A percentile compares a stretch with the other conserved stretches of the same genome.
These are phyloP conservation scores for Coniosporium apollinis DNA, from an alignment of 495 filamentous ascomycete genomes.

Conservation along the genomic window DNA sequence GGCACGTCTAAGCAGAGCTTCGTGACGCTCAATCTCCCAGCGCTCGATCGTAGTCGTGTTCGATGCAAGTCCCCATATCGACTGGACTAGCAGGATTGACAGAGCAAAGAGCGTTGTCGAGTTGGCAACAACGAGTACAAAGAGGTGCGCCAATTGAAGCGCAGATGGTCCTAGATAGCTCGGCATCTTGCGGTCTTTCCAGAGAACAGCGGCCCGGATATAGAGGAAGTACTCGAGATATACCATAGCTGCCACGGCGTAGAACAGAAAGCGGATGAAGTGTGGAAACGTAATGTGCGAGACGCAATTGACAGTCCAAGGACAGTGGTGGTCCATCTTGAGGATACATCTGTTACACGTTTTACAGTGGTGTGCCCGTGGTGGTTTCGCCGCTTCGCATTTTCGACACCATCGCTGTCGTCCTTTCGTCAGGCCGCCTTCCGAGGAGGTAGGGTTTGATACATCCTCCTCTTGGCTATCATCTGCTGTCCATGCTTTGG, in stretches of 20 bases:
- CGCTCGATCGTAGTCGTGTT: constrained; percentile 79
- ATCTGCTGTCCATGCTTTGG: constrained; percentile 13
- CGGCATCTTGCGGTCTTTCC: constrained; percentile 48
- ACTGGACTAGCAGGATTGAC: constrained; percentile 43
- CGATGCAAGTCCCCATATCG: constrained; percentile 36
- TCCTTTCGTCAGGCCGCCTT: constrained; percentile 9
- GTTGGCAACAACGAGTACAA: constrained; percentile 44
- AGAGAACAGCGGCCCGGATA: constrained; percentile 43
- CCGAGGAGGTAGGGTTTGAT: too few relatives aligned
- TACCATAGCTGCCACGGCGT: constrained; percentile 49
- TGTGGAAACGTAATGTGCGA: constrained; percentile 80
- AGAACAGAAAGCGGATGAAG: constrained; percentile 77
- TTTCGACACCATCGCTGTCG: constrained; percentile 65
- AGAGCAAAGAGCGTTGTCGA: constrained; percentile 49
- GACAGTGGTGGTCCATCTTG: constrained; percentile 98
- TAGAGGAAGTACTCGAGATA: constrained; percentile 44
- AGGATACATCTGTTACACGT: constrained; percentile 77
- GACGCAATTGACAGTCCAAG: constrained; percentile 89
- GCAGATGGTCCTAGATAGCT: constrained; percentile 65
- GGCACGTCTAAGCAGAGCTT: constrained; percentile 48
- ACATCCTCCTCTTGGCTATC: constrained; percentile 19
- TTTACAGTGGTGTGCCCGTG: constrained; percentile 82
- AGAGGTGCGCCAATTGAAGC: constrained; percentile 44
- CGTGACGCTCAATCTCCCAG: constrained; percentile 85
- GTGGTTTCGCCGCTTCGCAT: constrained; percentile 69